phyloP scores from a whole-genome alignment of 2,329 filamentous ascomycete genomes.

The Fusarium sp. region DNA sequence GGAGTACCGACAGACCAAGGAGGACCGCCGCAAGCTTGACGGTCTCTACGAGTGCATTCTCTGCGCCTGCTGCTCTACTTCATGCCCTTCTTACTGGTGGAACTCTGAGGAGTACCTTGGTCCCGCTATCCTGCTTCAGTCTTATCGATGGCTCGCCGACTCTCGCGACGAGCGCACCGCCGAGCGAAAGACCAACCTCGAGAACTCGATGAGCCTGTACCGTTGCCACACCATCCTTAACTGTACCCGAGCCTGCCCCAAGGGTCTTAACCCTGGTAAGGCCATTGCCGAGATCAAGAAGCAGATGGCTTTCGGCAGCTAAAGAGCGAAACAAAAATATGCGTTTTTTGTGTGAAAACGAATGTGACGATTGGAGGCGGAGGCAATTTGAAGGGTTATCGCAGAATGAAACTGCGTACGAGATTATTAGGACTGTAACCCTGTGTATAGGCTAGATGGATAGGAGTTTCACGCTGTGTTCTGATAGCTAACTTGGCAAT shows the following conservation, averaged over 20 bases:
- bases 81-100: slow-evolving; percentile 99
- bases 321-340: slow-evolving; percentile 26
- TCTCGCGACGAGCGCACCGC: slow-evolving; percentile 91
- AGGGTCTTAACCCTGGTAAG: slow-evolving; percentile 95
- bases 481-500: slow-evolving; percentile 49
- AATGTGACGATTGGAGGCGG: slow-evolving; percentile 36
- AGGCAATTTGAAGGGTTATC: slow-evolving; percentile 42
- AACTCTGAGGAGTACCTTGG: slow-evolving; percentile 99
- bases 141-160: slow-evolving; percentile 97
- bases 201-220: slow-evolving; percentile 99
- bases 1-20: slow-evolving; percentile 92
- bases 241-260: slow-evolving; percentile 97
- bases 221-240: slow-evolving; percentile 99
- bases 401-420: slow-evolving; percentile 44
- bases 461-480: slow-evolving; percentile 49
- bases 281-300: slow-evolving; percentile 99
- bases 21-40: slow-evolving; percentile 95
- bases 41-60: slow-evolving; percentile 99
- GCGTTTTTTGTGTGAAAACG: slow-evolving; percentile 26
- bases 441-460: slow-evolving; percentile 51
- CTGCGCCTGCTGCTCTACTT: slow-evolving; percentile 98
- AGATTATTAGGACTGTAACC: slow-evolving; percentile 49
- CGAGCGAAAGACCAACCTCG: slow-evolving; percentile 90
- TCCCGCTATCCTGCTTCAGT: slow-evolving; percentile 95
- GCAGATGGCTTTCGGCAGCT: slow-evolving; percentile 78